These are phyloP conservation scores for Corymbia calophylla DNA, from an alignment of 441 rosid genomes.

Conservation along the genomic window DNA sequence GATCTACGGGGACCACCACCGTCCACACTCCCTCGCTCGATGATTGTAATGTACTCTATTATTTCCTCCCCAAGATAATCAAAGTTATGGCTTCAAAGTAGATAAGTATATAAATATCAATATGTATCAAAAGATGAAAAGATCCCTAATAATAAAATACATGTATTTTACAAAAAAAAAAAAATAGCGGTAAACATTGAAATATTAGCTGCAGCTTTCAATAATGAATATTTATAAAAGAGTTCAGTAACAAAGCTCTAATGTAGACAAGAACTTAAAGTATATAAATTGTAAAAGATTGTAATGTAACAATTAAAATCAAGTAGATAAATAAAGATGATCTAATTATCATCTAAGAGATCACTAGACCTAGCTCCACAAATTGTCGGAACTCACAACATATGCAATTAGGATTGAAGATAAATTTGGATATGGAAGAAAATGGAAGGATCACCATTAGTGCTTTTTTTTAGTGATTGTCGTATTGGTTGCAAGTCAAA, in stretches of 20 bases:
- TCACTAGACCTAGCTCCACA: neutral
- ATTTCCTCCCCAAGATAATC: neutral
- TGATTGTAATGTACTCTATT: neutral
- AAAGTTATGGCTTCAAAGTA: neutral
- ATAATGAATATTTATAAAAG: neutral
- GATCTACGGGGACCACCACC: neutral
- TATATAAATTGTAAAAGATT: neutral
- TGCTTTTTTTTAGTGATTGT: neutral
- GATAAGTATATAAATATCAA: neutral
- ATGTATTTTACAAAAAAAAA: neutral
- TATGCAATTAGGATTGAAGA: neutral
- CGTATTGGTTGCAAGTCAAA: accelerated
- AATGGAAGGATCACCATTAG: neutral
- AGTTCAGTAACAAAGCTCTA: neutral
- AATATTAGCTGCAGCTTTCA: neutral
- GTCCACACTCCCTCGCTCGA: neutral
- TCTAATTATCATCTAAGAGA: neutral
- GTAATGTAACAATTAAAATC: neutral
- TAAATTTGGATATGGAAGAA: neutral
- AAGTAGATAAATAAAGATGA: neutral
- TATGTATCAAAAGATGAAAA: neutral
- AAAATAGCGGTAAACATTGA: neutral
- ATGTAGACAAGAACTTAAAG: neutral
- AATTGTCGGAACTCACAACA: neutral
- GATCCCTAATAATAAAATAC: neutral